A percentile compares a stretch with the other conserved stretches of the same genome.
phyloP scores from a whole-genome alignment of 129 eudicot species.

The Lonicera japonica region DNA sequence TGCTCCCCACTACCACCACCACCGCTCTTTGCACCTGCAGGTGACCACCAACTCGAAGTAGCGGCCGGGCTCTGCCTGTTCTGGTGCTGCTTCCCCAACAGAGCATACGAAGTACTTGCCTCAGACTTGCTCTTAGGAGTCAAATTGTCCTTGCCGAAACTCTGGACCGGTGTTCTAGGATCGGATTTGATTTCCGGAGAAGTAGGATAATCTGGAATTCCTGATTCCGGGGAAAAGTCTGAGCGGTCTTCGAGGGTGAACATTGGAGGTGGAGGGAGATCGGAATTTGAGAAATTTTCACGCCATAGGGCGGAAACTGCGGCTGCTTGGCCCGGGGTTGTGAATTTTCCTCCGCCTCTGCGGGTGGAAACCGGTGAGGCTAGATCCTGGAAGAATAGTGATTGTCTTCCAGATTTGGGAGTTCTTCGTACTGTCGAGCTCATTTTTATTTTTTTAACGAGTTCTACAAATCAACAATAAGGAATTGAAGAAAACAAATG shows the following conservation, averaged over 20 bases:
- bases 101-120: constrained; percentile 44
- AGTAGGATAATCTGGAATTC: constrained; percentile 56
- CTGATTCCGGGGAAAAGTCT: constrained; percentile 79
- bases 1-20: constrained; percentile 42
- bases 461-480: not conserved
- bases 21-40: constrained; percentile 37
- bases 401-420: constrained; percentile 76
- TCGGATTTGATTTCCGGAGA: constrained; percentile 71
- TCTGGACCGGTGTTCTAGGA: constrained; percentile 56
- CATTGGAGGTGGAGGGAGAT: constrained; percentile 87
- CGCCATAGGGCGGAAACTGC: constrained; percentile 98
- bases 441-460: constrained; percentile 32
- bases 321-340: constrained; percentile 92
- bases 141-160: constrained; percentile 34
- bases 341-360: constrained; percentile 57
- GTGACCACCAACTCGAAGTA: constrained; percentile 78
- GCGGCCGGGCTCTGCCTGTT: constrained; percentile 44
- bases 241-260: constrained; percentile 92
- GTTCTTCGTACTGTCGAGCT: constrained; percentile 51
- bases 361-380: constrained; percentile 74
- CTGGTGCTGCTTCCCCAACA: constrained; percentile 37
- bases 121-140: constrained; percentile 53
- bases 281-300: constrained; percentile 80
- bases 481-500: not conserved
- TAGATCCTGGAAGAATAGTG: constrained; percentile 72